A percentile compares a stretch with the other conserved stretches of the same genome.
Conservation (phyloP, 2,329 filamentous ascomycete genomes). For the Aspergillus calidoustus region DNA sequence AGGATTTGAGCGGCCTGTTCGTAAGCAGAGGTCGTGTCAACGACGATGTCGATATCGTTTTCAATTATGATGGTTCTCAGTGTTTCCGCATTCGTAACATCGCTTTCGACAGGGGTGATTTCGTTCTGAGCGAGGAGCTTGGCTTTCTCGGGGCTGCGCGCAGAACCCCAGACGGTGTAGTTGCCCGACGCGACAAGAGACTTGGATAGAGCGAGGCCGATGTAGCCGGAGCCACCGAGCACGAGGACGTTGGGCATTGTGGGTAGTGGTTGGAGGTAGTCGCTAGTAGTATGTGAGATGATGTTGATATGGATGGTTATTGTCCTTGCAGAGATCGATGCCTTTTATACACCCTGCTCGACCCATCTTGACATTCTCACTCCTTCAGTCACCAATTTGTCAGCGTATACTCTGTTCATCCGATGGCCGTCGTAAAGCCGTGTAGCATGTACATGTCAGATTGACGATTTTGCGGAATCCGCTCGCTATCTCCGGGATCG, state of each 20-base stretch:
- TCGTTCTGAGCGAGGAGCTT: slow-evolving; percentile 26
- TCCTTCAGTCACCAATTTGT: not conserved
- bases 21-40: slow-evolving; percentile 37
- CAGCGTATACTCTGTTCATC: not conserved
- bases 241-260: slow-evolving; percentile 40
- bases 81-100: not conserved
- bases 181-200: slow-evolving; percentile 32
- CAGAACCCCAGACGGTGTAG: slow-evolving; percentile 44
- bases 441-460: not conserved
- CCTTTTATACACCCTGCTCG: not conserved
- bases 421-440: not conserved
- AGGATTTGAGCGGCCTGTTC: slow-evolving; percentile 31
- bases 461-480: not conserved
- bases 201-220: slow-evolving; percentile 31
- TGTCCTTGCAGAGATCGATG: not conserved
- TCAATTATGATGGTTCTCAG: slow-evolving; percentile 26
- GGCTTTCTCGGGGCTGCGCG: slow-evolving; percentile 38
- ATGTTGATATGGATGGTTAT: not conserved
- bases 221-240: slow-evolving; percentile 39
- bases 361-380: too few relatives aligned
- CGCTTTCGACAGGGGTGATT: not conserved
- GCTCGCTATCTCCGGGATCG: not conserved
- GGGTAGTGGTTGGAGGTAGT: not conserved
- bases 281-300: not conserved
- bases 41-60: slow-evolving; percentile 40